Percentiles rank a stretch among this genome's conserved stretches.
phyloP scores from a whole-genome alignment of 441 rosid species.

The Erodium chrysanthum region DNA sequence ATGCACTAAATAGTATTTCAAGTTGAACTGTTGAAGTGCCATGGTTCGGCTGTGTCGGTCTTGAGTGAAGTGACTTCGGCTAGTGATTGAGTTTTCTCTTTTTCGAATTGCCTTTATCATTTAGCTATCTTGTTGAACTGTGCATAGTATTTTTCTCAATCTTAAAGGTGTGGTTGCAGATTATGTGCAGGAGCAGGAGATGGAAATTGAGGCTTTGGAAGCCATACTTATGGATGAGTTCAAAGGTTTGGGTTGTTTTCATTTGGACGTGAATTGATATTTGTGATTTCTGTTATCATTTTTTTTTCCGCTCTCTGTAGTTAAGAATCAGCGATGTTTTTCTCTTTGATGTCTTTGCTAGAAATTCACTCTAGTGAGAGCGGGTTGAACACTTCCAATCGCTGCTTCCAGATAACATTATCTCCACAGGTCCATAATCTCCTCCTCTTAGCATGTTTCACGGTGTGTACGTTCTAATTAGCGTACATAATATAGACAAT shows the following conservation, averaged over 20 bases:
- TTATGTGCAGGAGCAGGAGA: slow-evolving; percentile 71
- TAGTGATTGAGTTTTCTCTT: not conserved
- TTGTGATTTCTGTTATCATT: slow-evolving; percentile 13
- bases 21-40: not conserved
- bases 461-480: not conserved
- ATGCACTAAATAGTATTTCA: not conserved
- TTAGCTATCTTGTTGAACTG: not conserved
- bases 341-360: slow-evolving; percentile 24
- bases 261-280: slow-evolving; percentile 7
- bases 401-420: slow-evolving; percentile 67
- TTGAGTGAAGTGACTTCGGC: not conserved
- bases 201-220: slow-evolving; percentile 92
- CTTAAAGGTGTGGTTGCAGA: slow-evolving; percentile 27
- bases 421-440: slow-evolving; percentile 51
- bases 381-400: slow-evolving; percentile 70
- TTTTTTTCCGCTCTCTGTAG: not conserved
- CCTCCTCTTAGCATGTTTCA: not conserved
- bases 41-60: not conserved
- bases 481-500: not conserved
- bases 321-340: not conserved
- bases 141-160: not conserved
- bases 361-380: slow-evolving; percentile 87
- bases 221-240: slow-evolving; percentile 95
- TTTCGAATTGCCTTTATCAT: not conserved
- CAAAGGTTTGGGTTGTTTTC: slow-evolving; percentile 40